phyloP scores from a whole-genome alignment of 31 red algal genomes.

The Asparagopsis taxiformis region DNA sequence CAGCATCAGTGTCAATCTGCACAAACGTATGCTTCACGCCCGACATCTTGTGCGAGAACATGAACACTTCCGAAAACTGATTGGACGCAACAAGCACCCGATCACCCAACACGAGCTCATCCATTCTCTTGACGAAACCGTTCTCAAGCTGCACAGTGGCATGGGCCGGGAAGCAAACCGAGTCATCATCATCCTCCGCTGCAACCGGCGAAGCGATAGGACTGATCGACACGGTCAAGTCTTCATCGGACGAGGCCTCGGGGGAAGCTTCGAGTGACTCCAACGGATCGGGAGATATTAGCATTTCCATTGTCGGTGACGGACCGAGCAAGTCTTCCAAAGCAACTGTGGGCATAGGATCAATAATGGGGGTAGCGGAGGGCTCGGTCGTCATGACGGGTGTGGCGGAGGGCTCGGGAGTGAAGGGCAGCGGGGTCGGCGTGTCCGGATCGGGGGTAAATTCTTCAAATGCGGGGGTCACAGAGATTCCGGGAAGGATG shows the following conservation, averaged over 20 bases:
- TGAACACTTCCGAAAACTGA: conserved; percentile 45
- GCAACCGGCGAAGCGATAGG: neutral
- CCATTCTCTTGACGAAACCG: conserved; percentile 50
- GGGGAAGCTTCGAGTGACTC: neutral
- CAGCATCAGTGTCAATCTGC: conserved; percentile 8
- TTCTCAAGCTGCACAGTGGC: conserved; percentile 50
- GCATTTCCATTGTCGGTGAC: no score
- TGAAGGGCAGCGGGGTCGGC: neutral
- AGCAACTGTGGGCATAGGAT: no score
- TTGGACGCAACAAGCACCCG: conserved; percentile 22
- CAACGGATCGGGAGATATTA: no score
- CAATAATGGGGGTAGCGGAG: no score
- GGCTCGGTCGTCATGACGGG: no score
- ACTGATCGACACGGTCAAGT: neutral
- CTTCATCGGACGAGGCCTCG: neutral
- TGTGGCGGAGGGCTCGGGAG: no score
- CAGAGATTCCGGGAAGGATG: conserved; percentile 34
- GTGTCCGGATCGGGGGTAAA: neutral
- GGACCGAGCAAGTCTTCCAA: no score
- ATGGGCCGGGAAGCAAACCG: conserved; percentile 76
- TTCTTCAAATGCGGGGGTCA: conserved; percentile 27
- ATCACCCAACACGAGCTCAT: conserved; percentile 44
- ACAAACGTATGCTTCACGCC: conserved; percentile 41
- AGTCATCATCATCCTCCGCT: conserved; percentile 30
- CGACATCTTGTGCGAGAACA: conserved; percentile 61